These are phyloP conservation scores for Claviceps purpurea DNA, from an alignment of 2,329 filamentous ascomycete genomes.

Conservation along the genomic window DNA sequence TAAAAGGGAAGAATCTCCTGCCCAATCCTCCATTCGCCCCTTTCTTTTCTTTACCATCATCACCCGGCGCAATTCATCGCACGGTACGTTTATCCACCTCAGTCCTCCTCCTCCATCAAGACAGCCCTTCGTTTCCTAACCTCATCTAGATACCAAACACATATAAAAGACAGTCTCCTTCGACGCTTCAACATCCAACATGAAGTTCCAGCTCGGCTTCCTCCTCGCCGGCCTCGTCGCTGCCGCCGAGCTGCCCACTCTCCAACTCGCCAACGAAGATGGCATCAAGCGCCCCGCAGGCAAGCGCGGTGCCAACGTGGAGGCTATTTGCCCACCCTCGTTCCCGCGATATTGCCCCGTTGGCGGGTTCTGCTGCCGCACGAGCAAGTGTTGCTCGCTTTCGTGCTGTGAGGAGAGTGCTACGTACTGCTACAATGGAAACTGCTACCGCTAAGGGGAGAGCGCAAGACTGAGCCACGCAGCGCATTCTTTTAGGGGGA, in stretches of 20 bases:
- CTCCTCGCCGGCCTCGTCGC: neutral
- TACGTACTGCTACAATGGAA: constrained; percentile 4
- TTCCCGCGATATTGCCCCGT: constrained; percentile 5
- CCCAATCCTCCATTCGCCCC: too few species aligned
- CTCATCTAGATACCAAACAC: neutral
- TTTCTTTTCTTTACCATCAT: too few species aligned
- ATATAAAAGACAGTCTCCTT: neutral
- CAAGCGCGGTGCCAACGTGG: neutral
- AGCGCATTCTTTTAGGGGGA: too few species aligned
- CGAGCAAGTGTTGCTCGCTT: constrained; percentile 5
- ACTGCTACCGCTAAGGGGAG: constrained; percentile 5
- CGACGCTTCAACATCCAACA: neutral
- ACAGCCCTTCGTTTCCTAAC: neutral
- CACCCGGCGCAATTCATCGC: too few species aligned
- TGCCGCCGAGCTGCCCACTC: neutral
- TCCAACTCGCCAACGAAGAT: constrained; percentile 2
- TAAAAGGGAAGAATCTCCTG: too few species aligned
- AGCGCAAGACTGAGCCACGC: too few species aligned
- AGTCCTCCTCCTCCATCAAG: too few species aligned
- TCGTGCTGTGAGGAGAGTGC: constrained; percentile 6
- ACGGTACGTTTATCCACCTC: too few species aligned
- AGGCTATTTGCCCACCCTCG: neutral
- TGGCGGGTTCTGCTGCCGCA: constrained; percentile 5
- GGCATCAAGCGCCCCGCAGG: neutral
- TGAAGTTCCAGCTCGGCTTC: neutral